Percentiles rank a stretch among this genome's conserved stretches.
phyloP scores from a whole-genome alignment of 352 stramenopile species.

The Phytopythium litorale region DNA sequence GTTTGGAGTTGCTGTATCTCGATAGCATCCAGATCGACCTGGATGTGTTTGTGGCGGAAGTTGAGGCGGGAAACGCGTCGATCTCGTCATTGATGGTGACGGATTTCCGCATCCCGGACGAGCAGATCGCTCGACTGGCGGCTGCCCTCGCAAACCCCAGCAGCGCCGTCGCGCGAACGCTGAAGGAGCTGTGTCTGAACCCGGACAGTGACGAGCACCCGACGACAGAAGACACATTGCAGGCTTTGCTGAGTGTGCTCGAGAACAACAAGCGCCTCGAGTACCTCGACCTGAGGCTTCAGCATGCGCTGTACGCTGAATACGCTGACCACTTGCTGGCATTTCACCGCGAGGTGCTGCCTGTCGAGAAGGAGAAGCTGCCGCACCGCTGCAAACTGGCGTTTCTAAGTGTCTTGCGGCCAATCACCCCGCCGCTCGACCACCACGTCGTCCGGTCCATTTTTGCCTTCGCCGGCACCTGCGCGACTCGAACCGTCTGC shows the following conservation, averaged over 20 bases:
- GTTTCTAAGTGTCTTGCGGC: slow-evolving; percentile 21
- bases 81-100: slow-evolving; percentile 10
- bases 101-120: slow-evolving; percentile 1
- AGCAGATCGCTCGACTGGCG: slow-evolving; percentile 20
- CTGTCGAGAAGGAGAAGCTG: slow-evolving; percentile 26
- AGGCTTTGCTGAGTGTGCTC: slow-evolving; percentile 17
- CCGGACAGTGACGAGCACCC: slow-evolving; percentile 20
- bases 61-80: not conserved
- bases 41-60: slow-evolving; percentile 11
- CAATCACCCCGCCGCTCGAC: slow-evolving; percentile 12
- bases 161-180: slow-evolving; percentile 9
- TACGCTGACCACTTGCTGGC: slow-evolving; percentile 16
- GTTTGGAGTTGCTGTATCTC: slow-evolving; percentile 19
- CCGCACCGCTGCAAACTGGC: slow-evolving; percentile 15
- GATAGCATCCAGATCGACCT: slow-evolving; percentile 25
- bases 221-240: slow-evolving; percentile 15
- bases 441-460: slow-evolving; percentile 17
- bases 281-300: slow-evolving; percentile 22
- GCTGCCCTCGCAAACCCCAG: slow-evolving; percentile 13
- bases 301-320: slow-evolving; percentile 15
- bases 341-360: slow-evolving; percentile 19
- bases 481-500: slow-evolving; percentile 21
- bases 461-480: slow-evolving; percentile 21
- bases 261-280: slow-evolving; percentile 23
- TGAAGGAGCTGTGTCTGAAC: slow-evolving; percentile 24